These are phyloP conservation scores for Cenchrus fungigraminus DNA, from an alignment of 176 grass and related monocot species.

Conservation along the genomic window DNA sequence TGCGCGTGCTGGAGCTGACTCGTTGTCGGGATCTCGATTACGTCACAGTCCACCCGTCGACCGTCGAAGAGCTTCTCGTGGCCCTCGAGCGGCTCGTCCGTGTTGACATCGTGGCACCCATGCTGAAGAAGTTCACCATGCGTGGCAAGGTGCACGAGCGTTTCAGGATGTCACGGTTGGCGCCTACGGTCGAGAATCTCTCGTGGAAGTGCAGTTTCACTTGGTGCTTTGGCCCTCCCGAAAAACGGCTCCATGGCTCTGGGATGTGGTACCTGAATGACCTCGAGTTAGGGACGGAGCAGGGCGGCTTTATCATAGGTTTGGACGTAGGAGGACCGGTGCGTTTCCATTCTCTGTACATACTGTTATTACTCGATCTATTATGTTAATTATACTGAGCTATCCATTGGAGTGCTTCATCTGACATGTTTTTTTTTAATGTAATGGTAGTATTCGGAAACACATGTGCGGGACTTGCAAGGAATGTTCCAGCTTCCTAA, in stretches of 20 bases:
- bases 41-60: background rate
- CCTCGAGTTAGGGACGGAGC: background rate
- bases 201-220: background rate
- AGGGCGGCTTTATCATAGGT: background rate
- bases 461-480: background rate
- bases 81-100: too few species aligned
- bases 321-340: background rate
- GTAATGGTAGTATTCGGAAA: background rate
- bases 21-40: background rate
- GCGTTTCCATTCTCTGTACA: background rate
- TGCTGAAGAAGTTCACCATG: background rate
- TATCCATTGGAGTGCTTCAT: background rate
- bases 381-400: too few species aligned
- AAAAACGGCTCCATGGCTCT: background rate
- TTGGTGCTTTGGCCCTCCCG: too few species aligned
- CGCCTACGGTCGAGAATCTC: background rate
- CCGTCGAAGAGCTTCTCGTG: background rate
- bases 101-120: background rate
- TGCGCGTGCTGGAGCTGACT: background rate
- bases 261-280: background rate
- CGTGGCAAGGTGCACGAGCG: rapidly evolving
- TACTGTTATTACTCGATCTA: too few species aligned
- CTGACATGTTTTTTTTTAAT: background rate
- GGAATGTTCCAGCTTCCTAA: background rate
- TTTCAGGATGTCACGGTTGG: background rate